Evolutionary conservation across 225 moss, liverwort and hornwort species (phyloP).

Genomic region (Physcomitrellopsis africana): DNA sequence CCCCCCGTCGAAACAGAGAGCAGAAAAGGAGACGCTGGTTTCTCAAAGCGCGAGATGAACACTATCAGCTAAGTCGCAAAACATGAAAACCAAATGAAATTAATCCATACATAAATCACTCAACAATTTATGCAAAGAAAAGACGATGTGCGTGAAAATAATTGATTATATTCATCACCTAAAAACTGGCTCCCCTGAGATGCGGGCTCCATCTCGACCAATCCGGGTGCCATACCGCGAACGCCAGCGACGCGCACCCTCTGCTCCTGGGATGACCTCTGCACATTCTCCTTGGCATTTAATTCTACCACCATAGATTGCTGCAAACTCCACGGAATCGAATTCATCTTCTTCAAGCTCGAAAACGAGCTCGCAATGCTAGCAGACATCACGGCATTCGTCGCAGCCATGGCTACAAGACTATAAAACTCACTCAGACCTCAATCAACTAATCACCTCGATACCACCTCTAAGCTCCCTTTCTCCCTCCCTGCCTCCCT

Average conservation of each 20-base stretch:
- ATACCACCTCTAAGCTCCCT: not conserved
- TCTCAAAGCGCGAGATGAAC: not conserved
- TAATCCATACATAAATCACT: not conserved
- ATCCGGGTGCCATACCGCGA: conserved; percentile 70
- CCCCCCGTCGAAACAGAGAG: not conserved
- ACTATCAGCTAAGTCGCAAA: not conserved
- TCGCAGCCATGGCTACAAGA: conserved; percentile 41
- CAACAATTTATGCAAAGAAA: not conserved
- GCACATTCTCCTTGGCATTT: conserved; percentile 26
- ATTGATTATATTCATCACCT: conserved; percentile 37
- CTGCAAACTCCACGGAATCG: conserved; percentile 61
- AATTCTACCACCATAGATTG: conserved; percentile 44
- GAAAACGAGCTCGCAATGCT: conserved; percentile 54
- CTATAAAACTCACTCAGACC: not conserved
- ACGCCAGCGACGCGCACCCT: conserved; percentile 44
- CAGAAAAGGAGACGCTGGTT: not conserved
- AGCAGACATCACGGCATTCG: conserved; percentile 36
- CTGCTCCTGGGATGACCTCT: conserved; percentile 25
- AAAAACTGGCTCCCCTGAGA: conserved; percentile 81
- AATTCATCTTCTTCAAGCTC: conserved; percentile 60
- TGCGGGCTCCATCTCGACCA: conserved; percentile 86
- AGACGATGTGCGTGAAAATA: not conserved
- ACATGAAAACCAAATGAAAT: not conserved
- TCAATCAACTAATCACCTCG: not conserved
- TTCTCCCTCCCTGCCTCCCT: too few species aligned